Evolutionary conservation across 176 grass and related monocot genomes (phyloP), one percentile per base, ranked within the genome.

Genomic region (Phoenix roebelenii): DNA sequence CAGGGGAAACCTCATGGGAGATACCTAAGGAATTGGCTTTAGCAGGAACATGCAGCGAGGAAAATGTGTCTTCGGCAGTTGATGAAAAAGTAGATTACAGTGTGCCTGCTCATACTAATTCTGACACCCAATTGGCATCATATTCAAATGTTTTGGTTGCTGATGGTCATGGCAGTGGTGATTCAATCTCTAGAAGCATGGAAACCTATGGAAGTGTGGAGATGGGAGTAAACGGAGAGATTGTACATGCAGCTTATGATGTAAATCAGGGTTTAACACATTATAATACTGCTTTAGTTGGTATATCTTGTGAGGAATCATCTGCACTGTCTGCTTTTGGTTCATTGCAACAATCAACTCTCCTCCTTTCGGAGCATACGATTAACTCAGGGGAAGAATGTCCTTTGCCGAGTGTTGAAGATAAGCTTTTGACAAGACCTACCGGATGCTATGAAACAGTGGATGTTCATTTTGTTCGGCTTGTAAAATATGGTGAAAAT

Each of bases 1-100:
- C 94, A 58, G 94, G 94, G 29, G 88, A 98, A 83, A 98, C 88
- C 30, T 92, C 87, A 55, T 98, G 94, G 94, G 94, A 89, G 63
- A 77, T 98, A 16, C 94, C 94, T 54, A 67, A 62, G 51, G 78
- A 67, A 18, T 63, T 88, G 58, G 14, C 71, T 71, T 23, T 62
- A 5, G 49, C 55, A 15, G 68, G 56, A 68, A 59, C 35, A 14
- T 12, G 10, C 35, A 44, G 35, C 10, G 25, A 50, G 63, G 16
- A 48, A 65, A 54, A 22, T 59, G 19, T 7, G 14, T 52, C 55
- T 54, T 59, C 57, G 60, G 58, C 78, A 58, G 52, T 71, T 64
- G 49, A 55, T 71, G 48, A 54, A 35, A 55, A 82, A 62, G 49
- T 75, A 22, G 74, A 58, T 9, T 82, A 82, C 3, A 74, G 78